Conservation (phyloP, 2,329 filamentous ascomycete species). For the Sarocladiaceae sp. region DNA sequence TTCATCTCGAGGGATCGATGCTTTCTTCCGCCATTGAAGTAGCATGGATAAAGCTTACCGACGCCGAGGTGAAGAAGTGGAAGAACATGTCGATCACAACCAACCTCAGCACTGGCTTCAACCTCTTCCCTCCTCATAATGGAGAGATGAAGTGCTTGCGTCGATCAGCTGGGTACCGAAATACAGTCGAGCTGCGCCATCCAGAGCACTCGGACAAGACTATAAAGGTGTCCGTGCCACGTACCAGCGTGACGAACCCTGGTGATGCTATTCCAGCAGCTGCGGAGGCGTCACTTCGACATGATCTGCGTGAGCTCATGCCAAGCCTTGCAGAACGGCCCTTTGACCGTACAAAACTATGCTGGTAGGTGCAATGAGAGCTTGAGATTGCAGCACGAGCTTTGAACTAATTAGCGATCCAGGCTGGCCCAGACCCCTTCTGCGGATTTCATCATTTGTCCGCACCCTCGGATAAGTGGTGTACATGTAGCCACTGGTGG, state of each 20-base stretch:
- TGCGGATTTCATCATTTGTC: neutral
- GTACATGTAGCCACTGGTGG: slow-evolving; percentile 1
- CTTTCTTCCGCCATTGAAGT: slow-evolving; percentile 18
- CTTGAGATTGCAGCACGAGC: neutral
- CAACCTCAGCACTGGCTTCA: slow-evolving; percentile 22
- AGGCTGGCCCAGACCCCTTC: slow-evolving; percentile 2
- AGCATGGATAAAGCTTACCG: slow-evolving; percentile 22
- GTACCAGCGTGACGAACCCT: slow-evolving; percentile 19
- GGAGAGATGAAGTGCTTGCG: slow-evolving; percentile 24
- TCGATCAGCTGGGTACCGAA: slow-evolving; percentile 18
- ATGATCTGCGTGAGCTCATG: slow-evolving; percentile 8
- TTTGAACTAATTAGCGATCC: neutral
- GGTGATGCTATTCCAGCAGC: slow-evolving; percentile 19
- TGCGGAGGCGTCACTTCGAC: slow-evolving; percentile 14
- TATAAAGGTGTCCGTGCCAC: slow-evolving; percentile 17
- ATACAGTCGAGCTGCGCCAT: slow-evolving; percentile 18
- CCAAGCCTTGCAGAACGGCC: slow-evolving; percentile 3
- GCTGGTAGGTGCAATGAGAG: neutral
- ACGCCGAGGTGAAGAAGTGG: slow-evolving; percentile 18
- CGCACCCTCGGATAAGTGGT: neutral
- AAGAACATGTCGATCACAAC: slow-evolving; percentile 24
- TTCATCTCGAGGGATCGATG: slow-evolving; percentile 16
- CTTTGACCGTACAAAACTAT: slow-evolving; percentile 6
- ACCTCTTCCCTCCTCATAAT: slow-evolving; percentile 23
- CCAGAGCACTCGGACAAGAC: slow-evolving; percentile 17